Evolutionary conservation across 257 asterid species (phyloP).

Genomic region (Solanum appendiculatum): DNA sequence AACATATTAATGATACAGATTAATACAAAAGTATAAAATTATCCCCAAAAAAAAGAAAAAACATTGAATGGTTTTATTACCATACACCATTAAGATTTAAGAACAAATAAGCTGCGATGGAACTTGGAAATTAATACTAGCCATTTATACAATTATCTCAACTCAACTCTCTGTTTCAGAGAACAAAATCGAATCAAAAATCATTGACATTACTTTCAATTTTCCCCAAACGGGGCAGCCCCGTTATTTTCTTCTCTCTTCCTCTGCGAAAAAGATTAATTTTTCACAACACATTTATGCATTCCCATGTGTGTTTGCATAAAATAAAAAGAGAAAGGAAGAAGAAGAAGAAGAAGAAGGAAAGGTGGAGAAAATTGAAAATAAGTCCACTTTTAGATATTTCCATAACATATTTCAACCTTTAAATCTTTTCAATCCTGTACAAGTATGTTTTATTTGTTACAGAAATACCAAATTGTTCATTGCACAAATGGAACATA

Average conservation of each 20-base stretch:
- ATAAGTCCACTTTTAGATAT: neutral
- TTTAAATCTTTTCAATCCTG: neutral
- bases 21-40: neutral
- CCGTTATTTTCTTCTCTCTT: neutral
- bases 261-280: neutral
- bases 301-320: neutral
- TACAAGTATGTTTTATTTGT: neutral
- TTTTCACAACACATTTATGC: neutral
- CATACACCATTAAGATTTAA: neutral
- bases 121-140: neutral
- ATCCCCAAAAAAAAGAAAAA: neutral
- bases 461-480: neutral
- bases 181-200: neutral
- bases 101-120: neutral
- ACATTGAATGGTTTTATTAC: neutral
- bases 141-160: neutral
- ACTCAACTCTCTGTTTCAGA: neutral
- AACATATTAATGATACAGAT: neutral
- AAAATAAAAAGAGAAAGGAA: neutral
- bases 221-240: neutral
- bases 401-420: neutral
- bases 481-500: neutral
- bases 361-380: neutral
- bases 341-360: conserved; percentile 2
- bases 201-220: neutral